Evolutionary conservation across 1,284 basidiomycete species (phyloP).

Genomic region (Pholiota adiposa): DNA sequence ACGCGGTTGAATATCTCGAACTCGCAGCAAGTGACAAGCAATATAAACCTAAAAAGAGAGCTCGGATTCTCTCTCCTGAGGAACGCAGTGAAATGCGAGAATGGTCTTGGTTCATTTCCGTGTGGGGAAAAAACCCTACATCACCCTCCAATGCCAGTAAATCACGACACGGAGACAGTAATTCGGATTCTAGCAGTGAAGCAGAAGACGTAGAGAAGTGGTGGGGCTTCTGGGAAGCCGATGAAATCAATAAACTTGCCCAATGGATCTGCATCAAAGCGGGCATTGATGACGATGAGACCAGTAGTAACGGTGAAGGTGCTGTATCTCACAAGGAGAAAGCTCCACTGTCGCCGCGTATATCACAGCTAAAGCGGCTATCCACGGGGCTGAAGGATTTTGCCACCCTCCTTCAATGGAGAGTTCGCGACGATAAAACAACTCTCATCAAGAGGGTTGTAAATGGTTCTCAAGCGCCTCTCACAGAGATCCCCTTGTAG

Average conservation of each 20-base stretch:
- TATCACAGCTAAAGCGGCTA: conserved; percentile 40
- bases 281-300: conserved; percentile 42
- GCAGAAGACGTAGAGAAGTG: conserved; percentile 51
- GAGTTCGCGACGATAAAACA: conserved; percentile 42
- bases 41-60: conserved; percentile 38
- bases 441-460: conserved; percentile 17
- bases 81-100: conserved; percentile 52
- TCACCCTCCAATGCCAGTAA: conserved; percentile 13
- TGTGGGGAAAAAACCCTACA: conserved; percentile 62
- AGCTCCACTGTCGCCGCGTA: conserved; percentile 25
- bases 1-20: conserved; percentile 46
- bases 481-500: not conserved
- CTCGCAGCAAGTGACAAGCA: conserved; percentile 22
- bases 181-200: conserved; percentile 32
- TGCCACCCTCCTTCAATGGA: conserved; percentile 52
- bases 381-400: conserved; percentile 53
- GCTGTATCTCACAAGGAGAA: conserved; percentile 16
- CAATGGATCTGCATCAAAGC: conserved; percentile 63
- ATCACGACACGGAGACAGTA: conserved; percentile 24
- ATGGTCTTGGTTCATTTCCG: conserved; percentile 77
- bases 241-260: conserved; percentile 66
- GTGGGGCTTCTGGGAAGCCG: conserved; percentile 75
- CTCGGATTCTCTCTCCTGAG: conserved; percentile 45
- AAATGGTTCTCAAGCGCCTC: not conserved
- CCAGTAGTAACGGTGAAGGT: conserved; percentile 14